Evolutionary conservation across 2,329 filamentous ascomycete genomes (phyloP).

Genomic region (Neurospora crassa): DNA sequence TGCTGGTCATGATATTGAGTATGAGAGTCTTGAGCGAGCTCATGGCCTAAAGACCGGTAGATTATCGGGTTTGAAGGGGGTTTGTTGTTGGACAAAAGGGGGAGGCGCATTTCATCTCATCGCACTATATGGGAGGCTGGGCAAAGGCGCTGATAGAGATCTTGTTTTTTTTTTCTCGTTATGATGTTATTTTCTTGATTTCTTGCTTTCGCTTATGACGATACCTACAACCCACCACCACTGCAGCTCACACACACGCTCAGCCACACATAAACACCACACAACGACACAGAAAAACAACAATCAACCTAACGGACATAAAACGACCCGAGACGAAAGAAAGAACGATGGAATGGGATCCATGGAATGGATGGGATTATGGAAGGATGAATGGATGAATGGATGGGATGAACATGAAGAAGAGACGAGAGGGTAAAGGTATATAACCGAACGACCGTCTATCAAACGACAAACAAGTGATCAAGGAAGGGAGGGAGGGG

Average conservation of each 20-base stretch:
- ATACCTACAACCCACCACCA: background rate
- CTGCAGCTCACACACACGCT: background rate
- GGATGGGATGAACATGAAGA: background rate
- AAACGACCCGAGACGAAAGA: background rate
- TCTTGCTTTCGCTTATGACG: background rate
- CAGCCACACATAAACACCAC: background rate
- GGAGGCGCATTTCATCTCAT: background rate
- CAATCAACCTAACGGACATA: background rate
- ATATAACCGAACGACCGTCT: background rate
- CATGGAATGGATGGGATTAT: background rate
- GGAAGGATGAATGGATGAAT: background rate
- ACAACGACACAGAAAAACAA: background rate
- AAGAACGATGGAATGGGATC: background rate
- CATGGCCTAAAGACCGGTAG: constrained; percentile 24
- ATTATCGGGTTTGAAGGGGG: background rate
- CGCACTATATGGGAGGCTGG: background rate
- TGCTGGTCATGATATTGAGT: constrained; percentile 94
- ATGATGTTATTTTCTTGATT: background rate
- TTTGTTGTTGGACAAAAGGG: background rate
- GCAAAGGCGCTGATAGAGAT: background rate
- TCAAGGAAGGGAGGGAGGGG: too few species aligned
- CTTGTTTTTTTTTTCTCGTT: background rate
- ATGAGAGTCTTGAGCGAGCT: constrained; percentile 67
- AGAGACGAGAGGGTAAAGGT: background rate
- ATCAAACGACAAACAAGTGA: background rate